A percentile compares a stretch with the other conserved stretches of the same genome.
Conservation (phyloP, 345 rosid genomes). For the Rhodamnia rubescens region DNA sequence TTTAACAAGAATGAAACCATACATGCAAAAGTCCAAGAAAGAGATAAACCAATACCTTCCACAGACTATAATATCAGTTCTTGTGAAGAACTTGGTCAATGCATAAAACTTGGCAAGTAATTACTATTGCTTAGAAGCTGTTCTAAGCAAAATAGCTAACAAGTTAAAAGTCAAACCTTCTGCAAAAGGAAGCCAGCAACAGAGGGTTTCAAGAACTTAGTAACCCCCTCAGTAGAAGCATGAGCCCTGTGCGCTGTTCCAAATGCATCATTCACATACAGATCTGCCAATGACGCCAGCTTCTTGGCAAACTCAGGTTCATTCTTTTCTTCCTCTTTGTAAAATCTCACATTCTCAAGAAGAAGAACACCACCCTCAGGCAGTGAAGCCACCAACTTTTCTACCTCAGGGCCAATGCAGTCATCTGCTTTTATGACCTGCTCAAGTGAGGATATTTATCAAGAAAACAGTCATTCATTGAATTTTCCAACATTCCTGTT, state of each 20-base stretch:
- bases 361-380: slow-evolving; percentile 87
- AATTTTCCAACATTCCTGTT: not conserved
- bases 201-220: slow-evolving; percentile 81
- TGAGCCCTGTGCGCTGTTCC: slow-evolving; percentile 98
- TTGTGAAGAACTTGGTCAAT: not conserved
- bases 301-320: slow-evolving; percentile 89
- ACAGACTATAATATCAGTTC: not conserved
- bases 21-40: not conserved
- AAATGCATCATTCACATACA: slow-evolving; percentile 90
- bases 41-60: not conserved
- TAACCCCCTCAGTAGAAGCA: slow-evolving; percentile 94
- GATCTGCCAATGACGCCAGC: slow-evolving; percentile 84
- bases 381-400: slow-evolving; percentile 67
- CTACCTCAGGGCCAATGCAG: slow-evolving; percentile 87
- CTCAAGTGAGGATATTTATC: not conserved
- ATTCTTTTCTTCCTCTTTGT: slow-evolving; percentile 94
- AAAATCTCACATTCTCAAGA: slow-evolving; percentile 86
- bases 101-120: not conserved
- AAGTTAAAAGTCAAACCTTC: slow-evolving; percentile 35
- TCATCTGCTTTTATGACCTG: slow-evolving; percentile 80
- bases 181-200: slow-evolving; percentile 96
- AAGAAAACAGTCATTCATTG: not conserved
- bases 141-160: not conserved
- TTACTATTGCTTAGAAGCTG: not conserved
- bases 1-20: not conserved